Evolutionary conservation across 345 rosid genomes (phyloP).

Genomic region (Hibiscus tridactylites): DNA sequence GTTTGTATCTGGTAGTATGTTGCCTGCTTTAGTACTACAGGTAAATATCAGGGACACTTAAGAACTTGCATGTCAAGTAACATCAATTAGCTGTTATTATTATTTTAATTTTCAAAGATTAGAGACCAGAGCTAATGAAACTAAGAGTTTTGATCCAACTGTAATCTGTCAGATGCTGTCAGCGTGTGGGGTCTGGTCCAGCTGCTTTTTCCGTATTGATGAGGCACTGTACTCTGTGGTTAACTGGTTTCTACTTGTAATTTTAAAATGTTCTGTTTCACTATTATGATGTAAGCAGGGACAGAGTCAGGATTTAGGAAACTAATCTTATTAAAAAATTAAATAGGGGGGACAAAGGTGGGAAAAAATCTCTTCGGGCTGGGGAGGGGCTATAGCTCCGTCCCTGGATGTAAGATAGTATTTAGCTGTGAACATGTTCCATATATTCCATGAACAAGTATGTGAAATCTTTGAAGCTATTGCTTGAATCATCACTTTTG

Average conservation of each 20-base stretch:
- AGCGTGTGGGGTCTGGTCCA: not conserved
- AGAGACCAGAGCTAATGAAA: not conserved
- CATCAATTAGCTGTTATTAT: not conserved
- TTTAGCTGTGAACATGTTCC: too few relatives aligned
- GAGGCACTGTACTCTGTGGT: not conserved
- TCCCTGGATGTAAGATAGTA: too few relatives aligned
- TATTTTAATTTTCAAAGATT: not conserved
- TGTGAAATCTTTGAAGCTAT: too few relatives aligned
- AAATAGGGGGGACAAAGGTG: too few relatives aligned
- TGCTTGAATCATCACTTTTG: too few relatives aligned
- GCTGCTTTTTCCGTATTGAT: not conserved
- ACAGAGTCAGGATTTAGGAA: too few relatives aligned
- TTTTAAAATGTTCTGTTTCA: too few relatives aligned
- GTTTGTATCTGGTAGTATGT: not conserved
- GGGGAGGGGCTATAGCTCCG: too few relatives aligned
- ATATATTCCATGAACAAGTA: too few relatives aligned
- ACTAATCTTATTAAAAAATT: too few relatives aligned
- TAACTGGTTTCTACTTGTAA: not conserved
- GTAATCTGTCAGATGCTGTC: constrained; percentile 2
- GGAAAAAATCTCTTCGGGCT: too few relatives aligned
- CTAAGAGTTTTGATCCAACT: not conserved
- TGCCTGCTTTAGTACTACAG: not conserved
- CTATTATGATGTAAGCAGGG: too few relatives aligned
- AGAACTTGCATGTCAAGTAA: not conserved
- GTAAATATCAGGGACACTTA: not conserved